These are phyloP conservation scores for Auricularia sp. DNA, from an alignment of 768 basidiomycete genomes.

Conservation along the genomic window DNA sequence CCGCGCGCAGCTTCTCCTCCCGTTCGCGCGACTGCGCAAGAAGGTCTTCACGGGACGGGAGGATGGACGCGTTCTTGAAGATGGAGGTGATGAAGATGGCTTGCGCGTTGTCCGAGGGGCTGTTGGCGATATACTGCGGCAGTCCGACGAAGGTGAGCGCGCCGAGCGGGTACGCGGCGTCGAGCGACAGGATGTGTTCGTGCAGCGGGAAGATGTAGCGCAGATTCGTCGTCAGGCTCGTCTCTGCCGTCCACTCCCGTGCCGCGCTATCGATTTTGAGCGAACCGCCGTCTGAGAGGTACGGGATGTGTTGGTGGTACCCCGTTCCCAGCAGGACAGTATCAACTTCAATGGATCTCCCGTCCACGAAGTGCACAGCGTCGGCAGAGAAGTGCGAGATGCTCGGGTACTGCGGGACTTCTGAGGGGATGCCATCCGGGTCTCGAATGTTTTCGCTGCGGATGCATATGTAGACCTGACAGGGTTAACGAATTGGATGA, in stretches of 20 bases:
- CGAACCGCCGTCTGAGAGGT: slow-evolving; percentile 23
- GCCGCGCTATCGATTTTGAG: not conserved
- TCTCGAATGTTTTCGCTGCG: not conserved
- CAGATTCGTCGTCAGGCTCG: slow-evolving; percentile 35
- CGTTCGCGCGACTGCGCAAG: slow-evolving; percentile 26
- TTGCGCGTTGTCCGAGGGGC: slow-evolving; percentile 42
- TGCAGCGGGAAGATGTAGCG: slow-evolving; percentile 48
- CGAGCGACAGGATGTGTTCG: slow-evolving; percentile 42
- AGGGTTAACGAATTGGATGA: not conserved
- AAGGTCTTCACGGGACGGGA: slow-evolving; percentile 33
- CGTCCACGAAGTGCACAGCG: slow-evolving; percentile 40
- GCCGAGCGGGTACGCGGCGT: slow-evolving; percentile 35
- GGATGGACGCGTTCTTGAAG: slow-evolving; percentile 32
- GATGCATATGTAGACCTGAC: not conserved
- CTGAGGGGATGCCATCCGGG: not conserved
- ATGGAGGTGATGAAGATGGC: slow-evolving; percentile 36
- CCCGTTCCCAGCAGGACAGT: slow-evolving; percentile 45
- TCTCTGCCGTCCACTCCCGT: not conserved
- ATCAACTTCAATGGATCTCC: slow-evolving; percentile 33
- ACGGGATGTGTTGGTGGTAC: slow-evolving; percentile 43
- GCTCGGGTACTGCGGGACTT: slow-evolving; percentile 24
- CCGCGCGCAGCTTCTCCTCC: slow-evolving; percentile 30
- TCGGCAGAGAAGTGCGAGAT: slow-evolving; percentile 40
- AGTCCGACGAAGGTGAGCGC: slow-evolving; percentile 51
- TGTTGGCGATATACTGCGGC: slow-evolving; percentile 38